Percentiles rank a stretch among this genome's conserved stretches.
Evolutionary conservation across 208 protist species (phyloP).

Genomic region (Crithidia expoeki): DNA sequence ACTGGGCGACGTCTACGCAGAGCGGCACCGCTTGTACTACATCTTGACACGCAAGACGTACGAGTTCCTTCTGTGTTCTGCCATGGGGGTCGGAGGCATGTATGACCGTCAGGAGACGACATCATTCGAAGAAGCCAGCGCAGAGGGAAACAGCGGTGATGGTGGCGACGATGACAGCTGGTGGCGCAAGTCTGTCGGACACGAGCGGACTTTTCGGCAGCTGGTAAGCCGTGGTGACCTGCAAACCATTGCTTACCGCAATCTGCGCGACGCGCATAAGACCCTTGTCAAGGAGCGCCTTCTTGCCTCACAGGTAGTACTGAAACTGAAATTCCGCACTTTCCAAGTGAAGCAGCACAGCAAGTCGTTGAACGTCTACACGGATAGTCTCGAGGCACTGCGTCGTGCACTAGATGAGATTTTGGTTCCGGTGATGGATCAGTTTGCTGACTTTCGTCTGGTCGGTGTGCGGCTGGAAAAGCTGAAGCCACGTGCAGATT

Average conservation of each 20-base stretch:
- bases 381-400: slow-evolving; percentile 56
- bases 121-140: neutral
- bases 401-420: slow-evolving; percentile 60
- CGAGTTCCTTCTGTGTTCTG: slow-evolving; percentile 53
- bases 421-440: slow-evolving; percentile 50
- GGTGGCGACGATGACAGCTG: slow-evolving; percentile 17
- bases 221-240: slow-evolving; percentile 50
- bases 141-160: neutral
- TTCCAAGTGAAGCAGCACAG: slow-evolving; percentile 79
- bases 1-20: slow-evolving; percentile 59
- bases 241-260: slow-evolving; percentile 45
- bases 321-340: slow-evolving; percentile 73
- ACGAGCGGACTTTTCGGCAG: slow-evolving; percentile 69
- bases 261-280: slow-evolving; percentile 38
- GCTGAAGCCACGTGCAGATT: slow-evolving; percentile 40
- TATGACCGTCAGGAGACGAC: slow-evolving; percentile 34
- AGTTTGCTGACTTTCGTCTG: slow-evolving; percentile 66
- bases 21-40: slow-evolving; percentile 54
- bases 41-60: slow-evolving; percentile 74
- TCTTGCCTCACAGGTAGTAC: slow-evolving; percentile 62
- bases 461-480: slow-evolving; percentile 74
- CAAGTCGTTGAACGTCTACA: slow-evolving; percentile 45
- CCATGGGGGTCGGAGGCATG: slow-evolving; percentile 57
- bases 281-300: slow-evolving; percentile 42
- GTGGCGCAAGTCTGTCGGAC: slow-evolving; percentile 73